Base-by-base conservation (phyloP, 2,329 filamentous ascomycete genomes). In the Colletotrichum aenigma region DNA sequence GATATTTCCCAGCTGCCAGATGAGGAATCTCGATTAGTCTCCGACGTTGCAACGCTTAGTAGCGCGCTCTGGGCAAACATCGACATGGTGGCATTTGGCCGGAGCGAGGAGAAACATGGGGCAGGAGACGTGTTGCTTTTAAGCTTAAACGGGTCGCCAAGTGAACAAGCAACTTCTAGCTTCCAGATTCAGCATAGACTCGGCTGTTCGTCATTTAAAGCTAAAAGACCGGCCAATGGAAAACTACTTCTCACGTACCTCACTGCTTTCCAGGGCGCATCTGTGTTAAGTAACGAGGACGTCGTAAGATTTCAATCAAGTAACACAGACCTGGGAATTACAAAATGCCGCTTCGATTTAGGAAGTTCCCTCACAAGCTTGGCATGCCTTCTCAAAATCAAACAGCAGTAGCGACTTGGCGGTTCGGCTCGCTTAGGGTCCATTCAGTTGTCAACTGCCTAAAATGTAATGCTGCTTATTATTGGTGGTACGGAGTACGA, bases 111-210 rank as follows among this genome's bases (percentile, higher is more conserved):
- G 64, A 68, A 69, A 66, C 58, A 65, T 75, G 24, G 58, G 74
- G 70, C 70, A 75, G 74, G 70, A 75, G 64, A 24, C 68, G n/a
- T n/a, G n/a, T 21, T 34, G 34, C 16, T 34, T 75, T 75, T 75
- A 73, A 74, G 64, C 74, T 73, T 74, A 75, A 65, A 65, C 64
- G 70, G 58, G 70, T 18, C 43, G 74, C 74, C 74, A 75, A 75
- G 74, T 16, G 24, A 6, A 16, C 18, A 32, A 24, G 16, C 26
- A 64, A 15, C 32, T 36, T 36, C 8, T 34, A 73, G 48, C 70
- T 73, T 64, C 74, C 74, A 12, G 2, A 36, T 74, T 3, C 56
- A 75, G 74, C 24, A 13, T 74, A 74, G 74, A 36, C 48, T 73
- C 74, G 74, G 64, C 36, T 73, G 74, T 75, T 73, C 43, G 32